These are phyloP conservation scores for Phytophthora quininea DNA, from an alignment of 352 stramenopile genomes.

Conservation along the genomic window DNA sequence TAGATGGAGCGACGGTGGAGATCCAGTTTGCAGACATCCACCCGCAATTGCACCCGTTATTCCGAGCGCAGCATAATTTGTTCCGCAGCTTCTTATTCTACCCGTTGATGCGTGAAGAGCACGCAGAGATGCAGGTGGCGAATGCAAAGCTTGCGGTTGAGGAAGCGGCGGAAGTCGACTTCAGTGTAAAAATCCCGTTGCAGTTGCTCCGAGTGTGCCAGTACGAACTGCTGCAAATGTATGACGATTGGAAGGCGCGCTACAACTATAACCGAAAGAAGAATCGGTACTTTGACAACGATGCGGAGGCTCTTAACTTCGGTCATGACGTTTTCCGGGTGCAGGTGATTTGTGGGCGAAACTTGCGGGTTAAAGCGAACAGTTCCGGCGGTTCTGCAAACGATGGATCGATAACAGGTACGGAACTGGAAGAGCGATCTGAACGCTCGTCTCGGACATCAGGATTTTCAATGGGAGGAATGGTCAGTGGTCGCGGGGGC, in stretches of 20 bases:
- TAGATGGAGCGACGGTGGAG: conserved; percentile 66
- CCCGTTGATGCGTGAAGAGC: conserved; percentile 59
- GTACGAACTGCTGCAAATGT: conserved; percentile 72
- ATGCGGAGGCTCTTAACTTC: conserved; percentile 78
- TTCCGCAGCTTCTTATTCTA: conserved; percentile 76
- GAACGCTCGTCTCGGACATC: conserved; percentile 38
- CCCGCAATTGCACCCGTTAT: conserved; percentile 56
- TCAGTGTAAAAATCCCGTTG: conserved; percentile 80
- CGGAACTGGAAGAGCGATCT: conserved; percentile 17
- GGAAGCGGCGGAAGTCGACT: conserved; percentile 78
- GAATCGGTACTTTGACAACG: conserved; percentile 79
- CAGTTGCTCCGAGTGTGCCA: conserved; percentile 80
- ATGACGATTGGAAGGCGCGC: conserved; percentile 69
- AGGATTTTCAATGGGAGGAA: conserved; percentile 52
- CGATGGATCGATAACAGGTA: conserved; percentile 24
- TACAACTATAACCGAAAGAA: conserved; percentile 88
- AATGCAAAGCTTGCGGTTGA: conserved; percentile 77
- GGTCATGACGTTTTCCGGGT: conserved; percentile 82
- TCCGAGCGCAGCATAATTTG: conserved; percentile 50
- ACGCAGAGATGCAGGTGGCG: conserved; percentile 47
- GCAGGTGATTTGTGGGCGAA: conserved; percentile 67
- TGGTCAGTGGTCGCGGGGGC: conserved; percentile 39
- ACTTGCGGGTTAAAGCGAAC: conserved; percentile 36
- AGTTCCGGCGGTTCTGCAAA: conserved; percentile 2
- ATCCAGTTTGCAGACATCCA: conserved; percentile 63